phyloP scores from a whole-genome alignment of 495 filamentous ascomycete genomes.

The Xylaria longipes region DNA sequence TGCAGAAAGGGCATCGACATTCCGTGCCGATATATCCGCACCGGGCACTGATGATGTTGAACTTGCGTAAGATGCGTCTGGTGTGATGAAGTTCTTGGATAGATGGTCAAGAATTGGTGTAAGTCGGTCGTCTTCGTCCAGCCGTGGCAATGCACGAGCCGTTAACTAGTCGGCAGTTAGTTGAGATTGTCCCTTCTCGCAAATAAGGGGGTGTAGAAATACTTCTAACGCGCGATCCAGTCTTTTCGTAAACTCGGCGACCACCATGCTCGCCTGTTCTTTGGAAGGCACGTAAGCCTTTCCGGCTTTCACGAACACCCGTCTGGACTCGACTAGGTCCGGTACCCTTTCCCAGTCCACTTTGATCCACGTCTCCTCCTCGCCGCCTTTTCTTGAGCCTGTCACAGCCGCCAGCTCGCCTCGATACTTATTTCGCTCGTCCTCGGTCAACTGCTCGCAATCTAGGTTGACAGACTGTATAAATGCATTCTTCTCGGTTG shows the following conservation, averaged over 20 bases:
- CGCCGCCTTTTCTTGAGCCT: slow-evolving; percentile 53
- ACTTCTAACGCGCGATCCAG: slow-evolving; percentile 85
- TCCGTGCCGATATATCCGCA: slow-evolving; percentile 76
- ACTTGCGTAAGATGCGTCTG: slow-evolving; percentile 76
- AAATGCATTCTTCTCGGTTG: slow-evolving; percentile 73
- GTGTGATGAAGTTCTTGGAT: slow-evolving; percentile 88
- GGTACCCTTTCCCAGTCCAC: slow-evolving; percentile 94
- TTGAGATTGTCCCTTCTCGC: not conserved
- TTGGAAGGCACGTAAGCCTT: slow-evolving; percentile 90
- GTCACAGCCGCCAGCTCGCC: slow-evolving; percentile 46
- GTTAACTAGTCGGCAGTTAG: slow-evolving; percentile 67
- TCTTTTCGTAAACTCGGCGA: slow-evolving; percentile 79
- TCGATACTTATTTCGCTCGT: slow-evolving; percentile 67
- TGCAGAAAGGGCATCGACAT: slow-evolving; percentile 79
- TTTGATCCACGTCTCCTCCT: slow-evolving; percentile 87
- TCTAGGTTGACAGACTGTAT: slow-evolving; percentile 78
- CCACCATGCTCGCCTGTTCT: slow-evolving; percentile 85
- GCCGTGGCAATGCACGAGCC: slow-evolving; percentile 82
- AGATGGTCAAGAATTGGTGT: slow-evolving; percentile 93
- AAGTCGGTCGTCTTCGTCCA: slow-evolving; percentile 96
- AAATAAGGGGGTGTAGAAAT: slow-evolving; percentile 32
- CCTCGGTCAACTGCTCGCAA: slow-evolving; percentile 73
- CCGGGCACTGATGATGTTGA: slow-evolving; percentile 60
- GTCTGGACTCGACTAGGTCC: slow-evolving; percentile 81
- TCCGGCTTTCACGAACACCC: slow-evolving; percentile 77